Evolutionary conservation across 257 asterid genomes (phyloP).

Genomic region (Solanum megistacrolobum): DNA sequence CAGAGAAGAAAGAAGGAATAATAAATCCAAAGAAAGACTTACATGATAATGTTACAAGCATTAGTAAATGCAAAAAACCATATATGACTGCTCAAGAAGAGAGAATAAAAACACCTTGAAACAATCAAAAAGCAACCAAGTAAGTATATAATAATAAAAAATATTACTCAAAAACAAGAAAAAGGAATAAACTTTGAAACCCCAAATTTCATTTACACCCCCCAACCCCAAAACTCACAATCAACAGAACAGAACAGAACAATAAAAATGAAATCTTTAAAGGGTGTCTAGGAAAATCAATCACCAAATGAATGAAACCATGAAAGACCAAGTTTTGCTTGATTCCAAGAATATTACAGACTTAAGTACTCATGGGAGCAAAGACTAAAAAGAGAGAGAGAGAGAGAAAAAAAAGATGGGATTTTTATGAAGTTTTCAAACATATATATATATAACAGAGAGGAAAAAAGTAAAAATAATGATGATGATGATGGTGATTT

Average conservation of each 20-base stretch:
- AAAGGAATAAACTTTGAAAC: conserved; percentile 80
- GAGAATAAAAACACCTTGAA: conserved; percentile 80
- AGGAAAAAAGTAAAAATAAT: not conserved
- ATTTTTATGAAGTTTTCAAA: not conserved
- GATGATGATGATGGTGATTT: not conserved
- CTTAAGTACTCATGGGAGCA: not conserved
- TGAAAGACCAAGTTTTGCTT: conserved; percentile 2
- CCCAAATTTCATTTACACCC: not conserved
- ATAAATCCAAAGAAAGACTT: conserved; percentile 51
- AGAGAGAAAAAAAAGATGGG: not conserved
- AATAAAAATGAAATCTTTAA: not conserved
- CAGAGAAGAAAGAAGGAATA: conserved; percentile 19
- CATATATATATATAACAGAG: not conserved
- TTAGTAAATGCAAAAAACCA: conserved; percentile 60
- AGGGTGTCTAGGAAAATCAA: not conserved
- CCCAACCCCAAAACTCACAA: conserved; percentile 16
- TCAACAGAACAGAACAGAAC: not conserved
- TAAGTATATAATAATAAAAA: not conserved
- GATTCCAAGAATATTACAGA: not conserved
- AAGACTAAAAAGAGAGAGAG: not conserved
- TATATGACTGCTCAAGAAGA: conserved; percentile 88
- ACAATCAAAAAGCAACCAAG: conserved; percentile 43
- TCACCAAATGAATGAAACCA: not conserved
- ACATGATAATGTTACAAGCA: conserved; percentile 18
- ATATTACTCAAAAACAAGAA: conserved; percentile 16